Evolutionary conservation across 495 filamentous ascomycete genomes (phyloP), one percentile per base, ranked within the genome.

Genomic region (Lasiosphaeria miniovina): DNA sequence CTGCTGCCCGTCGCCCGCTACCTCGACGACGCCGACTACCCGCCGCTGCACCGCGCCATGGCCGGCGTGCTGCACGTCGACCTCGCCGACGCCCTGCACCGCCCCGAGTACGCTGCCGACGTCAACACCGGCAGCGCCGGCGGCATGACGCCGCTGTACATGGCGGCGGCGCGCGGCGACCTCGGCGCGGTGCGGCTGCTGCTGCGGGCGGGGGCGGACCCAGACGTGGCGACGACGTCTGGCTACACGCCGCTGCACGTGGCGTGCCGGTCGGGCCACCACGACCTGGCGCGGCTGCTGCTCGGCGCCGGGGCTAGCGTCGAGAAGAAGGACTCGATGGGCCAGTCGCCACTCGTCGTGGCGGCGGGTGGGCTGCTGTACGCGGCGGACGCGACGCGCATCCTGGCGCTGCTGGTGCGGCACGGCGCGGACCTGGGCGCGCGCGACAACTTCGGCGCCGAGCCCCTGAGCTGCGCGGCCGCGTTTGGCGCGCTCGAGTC

Each of bases 251-350:
- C 38, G 8, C 38, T 41, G 7, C 38, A 41, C 2, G 24, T 24
- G 1, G 24, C 24, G 24, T 24, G 24, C 24, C 24, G 24, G 24
- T 24, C 24, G 24, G 24, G 24, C 24, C 24, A 24, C 24, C 2
- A 24, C 2, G 24, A 24, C 9, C 36, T 41, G 17, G 59, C 36
- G 12, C 55, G 55, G 41, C 17, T 62, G 0, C 41, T 68, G 10
- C 14, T 68, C 15, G 41, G 33, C 1, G 55, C 54, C 14, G 64
- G 64, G 1, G 61, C 64, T 11, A 45, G 58, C 10, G 46, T 61
- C 48, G 54, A 55, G 43, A 40, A 6, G 7, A 9, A 11, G n/a
- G 52, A 54, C 10, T 12, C 8, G 5, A 4, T 49, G 4, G 51
- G 41, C 0, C 4, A 17, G 5, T 48, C 36, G 0, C 49, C 49